Percentiles rank a stretch among this genome's conserved stretches.
Conservation (phyloP, 2,329 filamentous ascomycete genomes). For the Lasiodiplodia citricola region DNA sequence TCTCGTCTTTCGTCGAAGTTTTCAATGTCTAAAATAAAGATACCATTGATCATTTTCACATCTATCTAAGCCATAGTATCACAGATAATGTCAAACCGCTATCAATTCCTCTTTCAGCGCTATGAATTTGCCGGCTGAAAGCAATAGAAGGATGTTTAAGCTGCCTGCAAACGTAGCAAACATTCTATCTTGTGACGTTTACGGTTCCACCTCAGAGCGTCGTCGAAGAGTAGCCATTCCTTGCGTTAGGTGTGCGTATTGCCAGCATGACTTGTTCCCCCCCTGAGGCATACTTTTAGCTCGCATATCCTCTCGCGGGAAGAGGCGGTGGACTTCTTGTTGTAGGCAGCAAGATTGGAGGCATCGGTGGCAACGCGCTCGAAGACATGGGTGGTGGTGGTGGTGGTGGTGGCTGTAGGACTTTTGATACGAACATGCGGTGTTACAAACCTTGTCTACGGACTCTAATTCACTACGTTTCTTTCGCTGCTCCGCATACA, state of each 20-base stretch:
- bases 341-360: too few relatives aligned
- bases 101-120: background rate
- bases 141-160: background rate
- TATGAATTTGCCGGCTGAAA: background rate
- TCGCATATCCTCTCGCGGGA: too few relatives aligned
- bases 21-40: background rate
- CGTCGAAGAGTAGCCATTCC: background rate
- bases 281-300: background rate
- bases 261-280: background rate
- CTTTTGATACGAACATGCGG: background rate
- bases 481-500: slow-evolving; percentile 60
- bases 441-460: background rate
- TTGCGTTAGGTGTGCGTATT: background rate
- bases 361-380: too few relatives aligned
- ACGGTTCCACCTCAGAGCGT: background rate
- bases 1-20: background rate
- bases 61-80: background rate
- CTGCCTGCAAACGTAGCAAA: background rate
- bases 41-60: background rate
- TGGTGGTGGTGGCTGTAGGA: background rate
- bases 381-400: background rate
- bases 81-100: background rate
- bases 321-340: too few relatives aligned
- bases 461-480: background rate
- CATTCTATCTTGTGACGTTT: background rate